Evolutionary conservation across 306 rosid genomes (phyloP), one percentile per base, ranked within the genome.

Genomic region (Castanea sativa): DNA sequence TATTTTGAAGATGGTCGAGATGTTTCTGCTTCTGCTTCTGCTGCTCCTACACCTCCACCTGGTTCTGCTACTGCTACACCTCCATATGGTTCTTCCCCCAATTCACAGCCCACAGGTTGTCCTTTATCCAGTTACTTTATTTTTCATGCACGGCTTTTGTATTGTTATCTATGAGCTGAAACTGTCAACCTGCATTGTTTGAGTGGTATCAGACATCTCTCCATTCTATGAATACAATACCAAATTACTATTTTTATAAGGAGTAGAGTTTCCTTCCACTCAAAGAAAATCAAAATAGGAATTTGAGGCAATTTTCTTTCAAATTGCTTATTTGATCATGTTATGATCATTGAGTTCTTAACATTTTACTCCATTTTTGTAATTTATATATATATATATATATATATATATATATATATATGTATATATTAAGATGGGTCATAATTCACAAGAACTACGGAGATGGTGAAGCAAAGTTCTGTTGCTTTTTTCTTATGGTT

Each of bases 41-140:
- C 75, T 80, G 73, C 83, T 75, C 30, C 83, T 64, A 41, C 77
- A 0, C 16, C 53, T 49, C 14, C 53, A 49, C 53, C 53, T 49
- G 16, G 14, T 12, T 49, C 53, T 49, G 16, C 69, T 25, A 55
- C 79, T 60, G 45, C 75, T 4, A 1, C 69, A 63, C 65, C 81
- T 79, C 68, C 82, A 8, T 41, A 41, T 41, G 45, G 11, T 41
- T 41, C 45, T 41, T 41, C 45, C 45, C 45, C 45, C 45, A 41
- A 41, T 63, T 64, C 81, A 72, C 84, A 85, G 60, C 76, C 79
- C 51, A 57, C 87, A 83, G 85, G 58, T 71, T 86, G 88, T 85
- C 19, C 74, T 52, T 74, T 71, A 19, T 70, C 74, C 45, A 16
- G 23, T 59, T 51, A 45, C 35, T 52, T 69, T n/a, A 27, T 5